Evolutionary conservation across 2,329 filamentous ascomycete species (phyloP), one percentile per base, ranked within the genome.

Genomic region (Fusarium drepaniforme): DNA sequence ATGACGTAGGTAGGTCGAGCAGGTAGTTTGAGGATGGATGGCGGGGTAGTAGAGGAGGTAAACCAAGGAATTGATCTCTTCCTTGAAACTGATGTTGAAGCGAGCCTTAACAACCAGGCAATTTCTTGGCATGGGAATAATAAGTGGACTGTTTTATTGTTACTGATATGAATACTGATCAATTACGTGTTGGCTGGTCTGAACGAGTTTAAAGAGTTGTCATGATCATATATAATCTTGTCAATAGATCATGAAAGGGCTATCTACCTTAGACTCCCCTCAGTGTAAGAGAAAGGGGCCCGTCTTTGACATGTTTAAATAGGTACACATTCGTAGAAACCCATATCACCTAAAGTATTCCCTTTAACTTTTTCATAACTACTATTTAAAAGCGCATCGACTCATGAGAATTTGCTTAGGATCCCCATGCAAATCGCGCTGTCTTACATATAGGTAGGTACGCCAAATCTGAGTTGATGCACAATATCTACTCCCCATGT

Each of bases 1-100:
- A 78, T 70, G 76, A 73, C 66, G 75, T 64, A 63, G 67, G 64
- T 65, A 67, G 59, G 69, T 30, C 33, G 71, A 49, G 46, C 46
- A 49, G 23, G 49, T 21, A 21, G 28, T 53, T 33, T 53, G 49
- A 18, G 9, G 49, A 53, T 53, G 28, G 28, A 53, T 53, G 49
- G 49, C 49, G 49, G 49, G 49, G 49, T 53, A 53, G 49, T 33
- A 53, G 28, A n/a, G 16, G 25, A 51, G 18, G 28, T 21, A 33
- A 53, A 33, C 28, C 49, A 53, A 53, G 49, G 49, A 53, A 53
- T 33, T 53, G 28, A 53, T 28, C 49, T 53, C 11, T 30, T 30
- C 18, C 49, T 53, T n/a, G 49, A 53, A 53, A 53, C 18, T 53
- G 25, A 30, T 53, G 49, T 33, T 30, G 49, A 15, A 33, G 49